Base-by-base conservation (phyloP, 2,329 filamentous ascomycete genomes). In the Colletotrichum paranaense region DNA sequence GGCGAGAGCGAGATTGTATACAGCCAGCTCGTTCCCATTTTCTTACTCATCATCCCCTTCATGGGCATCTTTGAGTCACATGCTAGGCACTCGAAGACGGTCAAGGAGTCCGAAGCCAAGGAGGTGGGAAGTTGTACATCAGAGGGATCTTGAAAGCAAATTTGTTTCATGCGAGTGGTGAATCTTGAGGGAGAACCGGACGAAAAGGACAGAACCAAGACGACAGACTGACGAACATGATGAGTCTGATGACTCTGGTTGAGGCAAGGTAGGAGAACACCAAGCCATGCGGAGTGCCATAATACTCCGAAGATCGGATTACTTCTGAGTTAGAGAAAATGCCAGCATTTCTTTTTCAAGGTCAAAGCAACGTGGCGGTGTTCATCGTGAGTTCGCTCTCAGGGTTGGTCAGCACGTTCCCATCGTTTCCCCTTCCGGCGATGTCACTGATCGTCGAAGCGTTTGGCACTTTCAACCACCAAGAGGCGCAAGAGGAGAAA, bases 21-120 rank as follows among this genome's bases (percentile, higher is more conserved):
- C 67, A 75, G 73, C 24, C 75, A 78, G 68, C 58, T 77, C 4
- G 72, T 77, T 24, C 73, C 75, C 8, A 59, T 75, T 5, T 62
- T 76, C 22, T 32, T 78, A 30, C 64, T 77, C 24, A 55, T 77
- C 28, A 68, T 75, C 12, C 70, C 72, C 1, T 63, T 77, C 11
- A 62, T 76, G 65, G 74, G 74, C 12, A 5, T 75, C 14, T 55
- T 76, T 12, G 74, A 76, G 57, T 70, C 70, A 2, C 38, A 70
- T n/a, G 59, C 70, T 2, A 28, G 68, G 30, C 68, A 72, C 16
- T 72, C 64, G 16, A 57, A 42, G 35, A 52, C 35, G 4, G 6
- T 52, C 22, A n/a, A 19, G 19, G 68, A 63, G 42, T 24, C 11
- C 5, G 28, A 52, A n/a, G 8, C n/a, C 28, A 72, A 57, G 24